Conservation (phyloP, 345 rosid species). For the Salix viminalis region DNA sequence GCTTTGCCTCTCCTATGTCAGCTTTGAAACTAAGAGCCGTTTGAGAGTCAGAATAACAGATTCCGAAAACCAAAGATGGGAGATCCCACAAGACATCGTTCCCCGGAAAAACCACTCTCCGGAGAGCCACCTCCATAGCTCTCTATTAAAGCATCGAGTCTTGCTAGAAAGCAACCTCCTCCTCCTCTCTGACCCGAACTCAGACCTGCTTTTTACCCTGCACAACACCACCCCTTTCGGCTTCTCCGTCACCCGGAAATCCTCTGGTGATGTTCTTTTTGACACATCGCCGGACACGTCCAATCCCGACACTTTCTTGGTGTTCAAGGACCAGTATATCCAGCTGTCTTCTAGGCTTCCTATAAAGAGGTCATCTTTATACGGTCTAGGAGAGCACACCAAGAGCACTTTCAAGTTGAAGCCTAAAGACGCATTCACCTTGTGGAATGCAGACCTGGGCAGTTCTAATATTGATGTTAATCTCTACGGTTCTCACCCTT, state of each 20-base stretch:
- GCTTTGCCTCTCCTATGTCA: not conserved
- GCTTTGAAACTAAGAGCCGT: slow-evolving; percentile 14
- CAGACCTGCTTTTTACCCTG: slow-evolving; percentile 63
- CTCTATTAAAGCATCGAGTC: not conserved
- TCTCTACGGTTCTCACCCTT: slow-evolving; percentile 79
- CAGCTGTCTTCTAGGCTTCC: slow-evolving; percentile 65
- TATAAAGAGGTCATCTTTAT: slow-evolving; percentile 39
- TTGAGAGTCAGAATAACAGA: slow-evolving; percentile 16
- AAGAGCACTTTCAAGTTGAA: slow-evolving; percentile 42
- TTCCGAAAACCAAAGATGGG: slow-evolving; percentile 19
- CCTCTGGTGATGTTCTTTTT: slow-evolving; percentile 68
- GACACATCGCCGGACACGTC: slow-evolving; percentile 37
- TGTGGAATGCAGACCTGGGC: slow-evolving; percentile 53
- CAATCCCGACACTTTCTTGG: slow-evolving; percentile 34
- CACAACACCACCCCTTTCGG: slow-evolving; percentile 57
- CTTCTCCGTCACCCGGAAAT: slow-evolving; percentile 46
- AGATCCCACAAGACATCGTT: slow-evolving; percentile 28
- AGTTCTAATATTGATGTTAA: slow-evolving; percentile 40
- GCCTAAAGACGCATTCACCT: slow-evolving; percentile 33
- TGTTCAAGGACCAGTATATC: slow-evolving; percentile 74
- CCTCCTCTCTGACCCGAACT: slow-evolving; percentile 27
- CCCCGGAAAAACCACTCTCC: slow-evolving; percentile 30
- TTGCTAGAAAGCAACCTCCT: slow-evolving; percentile 8
- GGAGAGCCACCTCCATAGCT: not conserved
- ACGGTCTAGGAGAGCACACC: slow-evolving; percentile 78